Percentiles rank a stretch among this genome's conserved stretches.
These are phyloP conservation scores for Dictyostelium purpureum DNA, from an alignment of 78 protist species.

Conservation along the genomic window DNA sequence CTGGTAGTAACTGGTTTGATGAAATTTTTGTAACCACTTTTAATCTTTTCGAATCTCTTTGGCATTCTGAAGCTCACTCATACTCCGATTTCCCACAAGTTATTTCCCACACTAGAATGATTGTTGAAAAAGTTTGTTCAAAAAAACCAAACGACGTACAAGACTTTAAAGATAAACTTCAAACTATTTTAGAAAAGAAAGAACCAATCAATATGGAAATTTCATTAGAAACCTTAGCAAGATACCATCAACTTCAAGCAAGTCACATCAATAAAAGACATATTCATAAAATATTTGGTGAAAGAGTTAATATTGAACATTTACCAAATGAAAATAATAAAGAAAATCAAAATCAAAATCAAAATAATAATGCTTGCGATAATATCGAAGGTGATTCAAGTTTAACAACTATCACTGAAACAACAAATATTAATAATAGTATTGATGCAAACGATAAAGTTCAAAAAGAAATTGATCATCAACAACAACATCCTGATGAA, in stretches of 20 bases:
- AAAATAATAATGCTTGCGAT: too few species aligned
- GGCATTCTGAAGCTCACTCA: slow-evolving; percentile 41
- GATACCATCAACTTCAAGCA: slow-evolving; percentile 36
- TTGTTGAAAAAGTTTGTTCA: slow-evolving; percentile 9
- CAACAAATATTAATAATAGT: neutral
- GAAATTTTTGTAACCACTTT: slow-evolving; percentile 50
- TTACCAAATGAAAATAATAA: neutral
- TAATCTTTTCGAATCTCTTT: slow-evolving; percentile 50
- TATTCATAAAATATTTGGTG: slow-evolving; percentile 49
- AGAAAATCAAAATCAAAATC: neutral
- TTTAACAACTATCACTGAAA: neutral
- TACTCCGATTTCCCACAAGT: slow-evolving; percentile 51
- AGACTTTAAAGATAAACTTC: slow-evolving; percentile 9
- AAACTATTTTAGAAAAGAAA: neutral
- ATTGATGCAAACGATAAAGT: neutral
- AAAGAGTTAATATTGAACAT: slow-evolving; percentile 15
- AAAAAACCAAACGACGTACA: neutral
- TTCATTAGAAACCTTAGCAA: neutral
- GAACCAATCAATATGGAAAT: neutral
- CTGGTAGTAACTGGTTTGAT: slow-evolving; percentile 60
- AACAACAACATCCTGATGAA: neutral
- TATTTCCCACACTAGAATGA: slow-evolving; percentile 13
- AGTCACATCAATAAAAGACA: slow-evolving; percentile 16
- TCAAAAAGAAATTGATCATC: neutral
- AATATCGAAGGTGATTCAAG: too few species aligned